phyloP scores from a whole-genome alignment of 768 basidiomycete genomes.

The Suillus ampliporus region DNA sequence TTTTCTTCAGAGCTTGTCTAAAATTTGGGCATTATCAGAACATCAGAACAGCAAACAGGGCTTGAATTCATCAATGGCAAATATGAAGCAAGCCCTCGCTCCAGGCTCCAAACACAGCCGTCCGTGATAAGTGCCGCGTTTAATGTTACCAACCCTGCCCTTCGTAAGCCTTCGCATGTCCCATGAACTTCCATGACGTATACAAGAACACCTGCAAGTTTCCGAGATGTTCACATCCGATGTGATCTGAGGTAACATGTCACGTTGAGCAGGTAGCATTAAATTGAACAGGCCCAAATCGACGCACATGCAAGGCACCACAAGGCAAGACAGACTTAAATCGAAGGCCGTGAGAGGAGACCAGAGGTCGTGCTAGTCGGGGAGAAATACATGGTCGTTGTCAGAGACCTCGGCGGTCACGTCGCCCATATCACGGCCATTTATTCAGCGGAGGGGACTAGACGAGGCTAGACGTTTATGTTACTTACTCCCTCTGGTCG shows the following conservation, averaged over 20 bases:
- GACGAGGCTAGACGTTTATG: too few relatives aligned
- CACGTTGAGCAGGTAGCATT: neutral
- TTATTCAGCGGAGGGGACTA: too few relatives aligned
- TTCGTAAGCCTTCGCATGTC: neutral
- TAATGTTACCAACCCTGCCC: neutral
- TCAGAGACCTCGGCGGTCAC: too few relatives aligned
- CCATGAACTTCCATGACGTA: neutral
- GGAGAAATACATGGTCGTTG: neutral
- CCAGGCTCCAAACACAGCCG: neutral
- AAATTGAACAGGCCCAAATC: neutral
- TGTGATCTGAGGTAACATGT: constrained; percentile 1
- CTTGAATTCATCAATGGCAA: neutral
- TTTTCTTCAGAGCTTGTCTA: neutral
- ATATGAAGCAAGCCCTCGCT: neutral
- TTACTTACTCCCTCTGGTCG: neutral
- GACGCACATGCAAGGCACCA: neutral
- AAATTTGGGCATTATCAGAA: too few relatives aligned
- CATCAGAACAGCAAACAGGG: neutral
- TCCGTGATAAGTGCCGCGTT: neutral
- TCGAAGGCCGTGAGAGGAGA: neutral
- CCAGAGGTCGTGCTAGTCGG: neutral
- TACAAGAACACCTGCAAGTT: constrained; percentile 3
- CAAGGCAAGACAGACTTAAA: neutral
- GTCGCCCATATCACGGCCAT: neutral
- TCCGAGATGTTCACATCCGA: constrained; percentile 2